phyloP scores from a whole-genome alignment of 495 filamentous ascomycete genomes.

The Hypoxylon rickii region DNA sequence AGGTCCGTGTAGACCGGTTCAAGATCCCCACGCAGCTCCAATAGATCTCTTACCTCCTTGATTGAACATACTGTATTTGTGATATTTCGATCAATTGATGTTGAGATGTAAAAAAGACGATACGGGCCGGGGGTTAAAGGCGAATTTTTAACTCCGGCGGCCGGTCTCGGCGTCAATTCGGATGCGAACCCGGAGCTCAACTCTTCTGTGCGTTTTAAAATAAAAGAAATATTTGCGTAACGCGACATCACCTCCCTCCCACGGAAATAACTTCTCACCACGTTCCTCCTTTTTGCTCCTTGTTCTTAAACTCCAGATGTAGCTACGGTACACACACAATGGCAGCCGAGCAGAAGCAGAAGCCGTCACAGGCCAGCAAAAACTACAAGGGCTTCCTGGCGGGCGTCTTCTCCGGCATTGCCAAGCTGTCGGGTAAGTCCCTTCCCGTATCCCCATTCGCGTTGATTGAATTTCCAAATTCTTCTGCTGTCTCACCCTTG shows the following conservation, averaged over 20 bases:
- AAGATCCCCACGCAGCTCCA: no score
- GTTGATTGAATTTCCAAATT: background rate
- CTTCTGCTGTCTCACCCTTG: no score
- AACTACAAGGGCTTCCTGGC: slow-evolving; percentile 93
- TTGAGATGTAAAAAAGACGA: no score
- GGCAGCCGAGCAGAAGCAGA: slow-evolving; percentile 37
- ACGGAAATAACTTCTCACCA: no score
- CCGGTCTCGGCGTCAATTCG: slow-evolving; percentile 26
- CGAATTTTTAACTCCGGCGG: background rate
- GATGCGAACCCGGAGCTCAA: slow-evolving; percentile 3
- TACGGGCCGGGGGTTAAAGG: slow-evolving; percentile 5
- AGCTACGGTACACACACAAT: slow-evolving; percentile 13
- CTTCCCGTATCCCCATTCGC: background rate
- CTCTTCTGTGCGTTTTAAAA: background rate
- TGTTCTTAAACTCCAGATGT: slow-evolving; percentile 11
- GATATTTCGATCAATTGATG: no score
- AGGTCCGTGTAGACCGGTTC: no score
- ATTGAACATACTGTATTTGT: no score
- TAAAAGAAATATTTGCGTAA: no score
- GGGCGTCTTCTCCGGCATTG: slow-evolving; percentile 89
- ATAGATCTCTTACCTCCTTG: no score
- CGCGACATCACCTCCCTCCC: no score
- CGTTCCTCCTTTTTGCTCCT: background rate
- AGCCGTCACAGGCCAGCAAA: slow-evolving; percentile 32
- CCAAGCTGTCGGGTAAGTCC: slow-evolving; percentile 79